These are phyloP conservation scores for Lotus japonicus DNA, from an alignment of 306 rosid species.

Conservation along the genomic window DNA sequence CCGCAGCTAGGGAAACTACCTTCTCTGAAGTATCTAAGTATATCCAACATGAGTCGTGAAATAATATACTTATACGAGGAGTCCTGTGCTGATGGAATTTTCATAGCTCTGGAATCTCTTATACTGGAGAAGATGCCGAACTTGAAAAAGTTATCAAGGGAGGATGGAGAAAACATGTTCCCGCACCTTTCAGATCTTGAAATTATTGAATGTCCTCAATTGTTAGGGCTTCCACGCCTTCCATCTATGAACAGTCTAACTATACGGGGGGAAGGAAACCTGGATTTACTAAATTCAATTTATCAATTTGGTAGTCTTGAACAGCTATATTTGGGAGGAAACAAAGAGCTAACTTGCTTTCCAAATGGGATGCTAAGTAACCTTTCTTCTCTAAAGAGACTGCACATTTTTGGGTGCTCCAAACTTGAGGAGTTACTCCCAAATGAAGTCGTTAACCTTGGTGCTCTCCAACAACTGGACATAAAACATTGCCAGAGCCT, in stretches of 20 bases:
- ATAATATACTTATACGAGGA: too few species aligned
- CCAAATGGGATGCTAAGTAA: constrained; percentile 19
- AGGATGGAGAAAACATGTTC: too few species aligned
- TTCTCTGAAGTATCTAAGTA: too few species aligned
- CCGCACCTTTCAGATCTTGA: too few species aligned
- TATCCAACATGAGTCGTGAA: too few species aligned
- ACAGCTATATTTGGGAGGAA: neutral
- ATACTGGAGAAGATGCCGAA: too few species aligned
- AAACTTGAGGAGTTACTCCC: constrained; percentile 3
- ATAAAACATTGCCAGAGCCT: neutral
- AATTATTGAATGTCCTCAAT: too few species aligned
- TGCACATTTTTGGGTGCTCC: neutral
- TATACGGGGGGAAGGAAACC: neutral
- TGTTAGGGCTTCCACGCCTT: constrained; percentile 4
- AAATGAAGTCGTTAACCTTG: neutral
- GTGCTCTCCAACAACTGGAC: neutral
- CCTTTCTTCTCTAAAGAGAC: constrained; percentile 1
- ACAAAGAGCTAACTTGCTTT: neutral
- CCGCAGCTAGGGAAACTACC: too few species aligned
- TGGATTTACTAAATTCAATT: neutral
- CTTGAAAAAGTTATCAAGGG: too few species aligned
- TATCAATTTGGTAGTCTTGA: neutral
- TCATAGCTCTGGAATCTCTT: too few species aligned
- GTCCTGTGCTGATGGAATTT: too few species aligned
- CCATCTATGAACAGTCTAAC: neutral